Evolutionary conservation across 2,329 filamentous ascomycete genomes (phyloP), one percentile per base, ranked within the genome.

Genomic region (Ophiostoma pallidulum): DNA sequence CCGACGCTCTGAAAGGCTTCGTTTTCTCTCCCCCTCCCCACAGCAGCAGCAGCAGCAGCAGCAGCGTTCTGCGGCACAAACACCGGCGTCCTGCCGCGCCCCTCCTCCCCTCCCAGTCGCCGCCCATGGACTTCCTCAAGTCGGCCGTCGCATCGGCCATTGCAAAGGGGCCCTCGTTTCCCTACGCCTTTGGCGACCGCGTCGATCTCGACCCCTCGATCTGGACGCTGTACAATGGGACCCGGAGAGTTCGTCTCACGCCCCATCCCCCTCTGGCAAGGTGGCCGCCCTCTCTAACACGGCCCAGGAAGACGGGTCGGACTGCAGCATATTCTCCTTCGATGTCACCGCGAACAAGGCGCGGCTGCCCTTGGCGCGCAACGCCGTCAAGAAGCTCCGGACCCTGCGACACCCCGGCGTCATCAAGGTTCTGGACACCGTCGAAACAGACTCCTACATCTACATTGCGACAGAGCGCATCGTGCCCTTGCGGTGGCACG

Each of bases 251-350:
- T 75, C 54, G 71, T 61, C 33, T 18, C 32, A 9, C 42, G 18
- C 24, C 20, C 16, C 14, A 16, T 33, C 31, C 9, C 26, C 20
- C 5, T 16, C 19, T 39, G 8, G 12, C n/a, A n/a, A n/a, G n/a
- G n/a, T n/a, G n/a, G n/a, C n/a, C n/a, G 20, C 14, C n/a, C 9
- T 14, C 22, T 14, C 48, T 47, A 47, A 47, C 43, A 13, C 18
- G 16, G 29, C 42, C 22, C 57, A 96, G 89, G 90, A 97, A 69
- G 91, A 97, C 64, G 82, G 87, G 29, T 94, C 89, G 4, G 82
- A 87, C 58, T 98, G 92, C 68, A 96, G 89, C 69, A 90, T 98
- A 56, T 95, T 98, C 69, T 87, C 89, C 57, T 98, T 98, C 72
- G 91, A 98, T 63, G 77, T 94, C 48, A 75, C 76, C 51, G 73